Evolutionary conservation across 768 basidiomycete species (phyloP).

Genomic region (Galerina marginata): DNA sequence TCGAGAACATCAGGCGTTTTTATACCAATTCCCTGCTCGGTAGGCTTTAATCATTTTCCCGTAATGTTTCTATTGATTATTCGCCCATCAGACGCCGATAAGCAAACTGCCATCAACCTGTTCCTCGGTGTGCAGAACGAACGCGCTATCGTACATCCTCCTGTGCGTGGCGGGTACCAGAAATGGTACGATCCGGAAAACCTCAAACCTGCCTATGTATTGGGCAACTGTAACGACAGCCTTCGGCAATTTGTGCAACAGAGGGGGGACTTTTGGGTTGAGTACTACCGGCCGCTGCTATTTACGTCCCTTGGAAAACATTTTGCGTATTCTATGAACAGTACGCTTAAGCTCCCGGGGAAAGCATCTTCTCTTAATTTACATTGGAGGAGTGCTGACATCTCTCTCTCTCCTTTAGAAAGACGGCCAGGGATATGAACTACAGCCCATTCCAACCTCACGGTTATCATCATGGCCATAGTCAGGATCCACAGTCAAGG

Average conservation of each 20-base stretch:
- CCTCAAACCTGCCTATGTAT: constrained; percentile 68
- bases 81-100: constrained; percentile 79
- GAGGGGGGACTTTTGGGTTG: constrained; percentile 82
- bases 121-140: constrained; percentile 82
- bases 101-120: constrained; percentile 97
- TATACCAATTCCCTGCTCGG: constrained; percentile 94
- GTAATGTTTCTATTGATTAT: not conserved
- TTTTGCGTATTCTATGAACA: constrained; percentile 93
- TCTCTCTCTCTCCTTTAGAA: constrained; percentile 45
- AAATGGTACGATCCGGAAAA: constrained; percentile 84
- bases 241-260: constrained; percentile 64
- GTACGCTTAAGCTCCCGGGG: constrained; percentile 84
- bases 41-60: constrained; percentile 29
- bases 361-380: constrained; percentile 36
- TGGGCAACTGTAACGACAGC: constrained; percentile 67
- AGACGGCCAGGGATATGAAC: constrained; percentile 68
- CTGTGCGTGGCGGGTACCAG: constrained; percentile 74
- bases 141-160: constrained; percentile 52
- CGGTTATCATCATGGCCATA: constrained; percentile 36
- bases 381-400: not conserved
- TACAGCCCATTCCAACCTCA: constrained; percentile 80
- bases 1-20: constrained; percentile 92
- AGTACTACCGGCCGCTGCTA: constrained; percentile 84
- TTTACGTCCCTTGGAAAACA: constrained; percentile 89
- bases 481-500: constrained; percentile 41